Conservation (phyloP, 331 rosid genomes). For the Rhamnella rubrinervis region DNA sequence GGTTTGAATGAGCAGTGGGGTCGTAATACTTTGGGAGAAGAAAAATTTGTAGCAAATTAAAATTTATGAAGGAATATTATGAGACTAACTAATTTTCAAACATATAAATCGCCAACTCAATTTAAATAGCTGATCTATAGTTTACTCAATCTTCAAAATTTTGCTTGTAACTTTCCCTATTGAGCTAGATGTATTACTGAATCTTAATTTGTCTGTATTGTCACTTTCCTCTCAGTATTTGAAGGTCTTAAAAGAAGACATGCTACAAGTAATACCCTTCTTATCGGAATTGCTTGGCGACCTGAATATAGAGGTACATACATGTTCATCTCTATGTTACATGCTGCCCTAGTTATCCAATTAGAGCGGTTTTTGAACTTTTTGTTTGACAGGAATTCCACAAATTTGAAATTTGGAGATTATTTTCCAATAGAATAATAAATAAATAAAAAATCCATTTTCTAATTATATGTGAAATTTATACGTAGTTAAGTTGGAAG, state of each 20-base stretch:
- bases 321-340: background rate
- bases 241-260: constrained; percentile 46
- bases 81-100: background rate
- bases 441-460: too few species aligned
- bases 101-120: background rate
- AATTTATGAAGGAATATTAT: background rate
- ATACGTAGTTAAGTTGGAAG: too few species aligned
- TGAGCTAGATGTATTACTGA: background rate
- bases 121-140: background rate
- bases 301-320: constrained; percentile 51
- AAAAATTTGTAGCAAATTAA: background rate
- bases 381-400: too few species aligned
- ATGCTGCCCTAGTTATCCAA: too few species aligned
- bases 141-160: constrained; percentile 16
- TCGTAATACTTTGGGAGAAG: background rate
- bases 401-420: too few species aligned
- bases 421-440: too few species aligned
- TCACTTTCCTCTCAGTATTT: constrained; percentile 48
- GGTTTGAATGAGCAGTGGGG: background rate
- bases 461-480: too few species aligned
- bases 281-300: constrained; percentile 54
- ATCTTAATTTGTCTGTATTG: constrained; percentile 22
- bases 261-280: constrained; percentile 58
- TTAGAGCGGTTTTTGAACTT: too few species aligned
- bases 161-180: constrained; percentile 5